Base-by-base conservation (phyloP, 2,329 filamentous ascomycete species). In the Claviceps sp. region DNA sequence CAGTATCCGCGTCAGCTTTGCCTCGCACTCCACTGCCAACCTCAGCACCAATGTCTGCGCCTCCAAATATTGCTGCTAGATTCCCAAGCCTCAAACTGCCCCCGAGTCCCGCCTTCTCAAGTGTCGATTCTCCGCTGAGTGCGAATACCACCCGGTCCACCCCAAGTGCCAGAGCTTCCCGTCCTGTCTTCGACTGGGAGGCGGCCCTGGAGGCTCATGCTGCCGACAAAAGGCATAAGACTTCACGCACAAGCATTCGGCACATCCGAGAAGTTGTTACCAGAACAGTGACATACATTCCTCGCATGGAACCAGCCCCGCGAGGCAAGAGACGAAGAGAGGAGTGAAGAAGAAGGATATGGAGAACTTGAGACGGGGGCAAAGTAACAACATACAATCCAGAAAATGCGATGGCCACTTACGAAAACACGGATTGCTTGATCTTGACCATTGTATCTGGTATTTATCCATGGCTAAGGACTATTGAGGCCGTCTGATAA, bases 271-370 rank as follows among this genome's bases (percentile, higher is more conserved):
- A 96, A 67, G 89, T 96, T 4, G 87, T 96, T 50, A 96, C 90
- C n/a, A 79, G 89, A 59, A 96, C 89, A 16, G 87, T 95, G 54
- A 95, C 88, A 42, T 95, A 94, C 69, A 95, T 87, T 65, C 85
- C 82, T 55, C 76, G 84, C 58, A 87, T 97, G 72, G 87, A 89
- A 58, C 87, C 90, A 24, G 89, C 90, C 40, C 91, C 89, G 7
- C 90, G 90, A 67, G 90, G 90, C 57, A 97, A 96, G 78, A 82
- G 89, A 71, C 84, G 90, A 72, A 94, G 88, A 74, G 67, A 75
- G 48, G 73, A 77, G 57, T 73, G 61, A 63, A 52, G 50, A 46
- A 24, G 26, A 37, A 14, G 22, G 34, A 20, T 34, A 34, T 11
- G 30, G 30, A 34, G 30, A 34, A 34, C 30, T 11, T 34, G 11